Base-by-base conservation (phyloP, 163 green algal species). In the Scenedesmus sp. region DNA sequence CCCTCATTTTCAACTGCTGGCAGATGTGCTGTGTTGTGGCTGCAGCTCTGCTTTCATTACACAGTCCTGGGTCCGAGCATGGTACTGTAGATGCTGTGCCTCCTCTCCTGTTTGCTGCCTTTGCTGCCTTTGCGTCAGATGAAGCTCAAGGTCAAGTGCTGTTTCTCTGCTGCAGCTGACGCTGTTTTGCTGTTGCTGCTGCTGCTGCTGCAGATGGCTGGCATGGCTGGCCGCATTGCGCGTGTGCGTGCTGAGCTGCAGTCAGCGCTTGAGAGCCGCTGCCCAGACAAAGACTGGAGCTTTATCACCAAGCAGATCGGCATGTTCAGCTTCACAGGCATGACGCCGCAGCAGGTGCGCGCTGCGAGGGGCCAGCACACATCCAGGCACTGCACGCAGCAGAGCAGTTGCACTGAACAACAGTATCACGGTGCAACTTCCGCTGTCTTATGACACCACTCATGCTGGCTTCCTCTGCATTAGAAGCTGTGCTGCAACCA, bases 161-260 rank as follows among this genome's bases (percentile, higher is more conserved):
- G 53, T 22, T 16, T 30, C 13, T 12, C 35, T 22, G 73, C 73
- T 81, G 33, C 40, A 44, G 81, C 20, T 30, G 49, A 30, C 51
- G 81, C 81, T 73, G 49, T 44, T 51, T 33, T 49, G 51, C 51
- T 70, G 46, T 30, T 73, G 82, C 59, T 30, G n/a, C 56, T 20
- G 43, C 59, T 81, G 81, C 81, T 59, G 42, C 42, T 81, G 43
- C 85, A 89, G 86, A 91, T 91, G 86, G 80, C 88, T 9, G 92
- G 91, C 87, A 99, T 99, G 98, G 96, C 97, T 22, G 98, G 98
- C 9, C 95, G 98, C 87, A 99, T 99, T 93, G 97, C 96, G 80
- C 83, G 81, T 3, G 97, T 99, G 91, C 95, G 97, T 24, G 85
- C 95, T 86, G 94, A 96, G 86, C 95, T 99, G 78, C 92, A 95